phyloP scores from a whole-genome alignment of 148 eudicot genomes.

The Chenopodium album region DNA sequence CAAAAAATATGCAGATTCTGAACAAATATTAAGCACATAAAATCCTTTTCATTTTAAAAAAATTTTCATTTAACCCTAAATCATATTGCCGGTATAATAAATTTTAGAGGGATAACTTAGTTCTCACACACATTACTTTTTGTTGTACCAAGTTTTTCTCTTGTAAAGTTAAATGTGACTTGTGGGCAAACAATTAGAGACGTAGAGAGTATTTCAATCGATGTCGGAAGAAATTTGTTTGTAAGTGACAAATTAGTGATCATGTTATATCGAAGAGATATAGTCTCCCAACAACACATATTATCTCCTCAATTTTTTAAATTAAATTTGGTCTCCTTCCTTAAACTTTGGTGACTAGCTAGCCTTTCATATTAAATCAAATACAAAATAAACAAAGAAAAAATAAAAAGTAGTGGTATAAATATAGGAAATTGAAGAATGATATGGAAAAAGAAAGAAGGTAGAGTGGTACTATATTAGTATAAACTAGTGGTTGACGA shows the following conservation, averaged over 20 bases:
- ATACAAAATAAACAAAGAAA: neutral
- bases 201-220: no score
- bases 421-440: neutral
- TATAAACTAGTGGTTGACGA: slow-evolving; percentile 38
- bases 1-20: no score
- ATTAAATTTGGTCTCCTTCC: neutral
- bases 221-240: neutral
- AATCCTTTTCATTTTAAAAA: no score
- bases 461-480: neutral
- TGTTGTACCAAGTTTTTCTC: no score
- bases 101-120: no score
- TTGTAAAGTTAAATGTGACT: no score
- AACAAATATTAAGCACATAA: no score
- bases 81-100: no score
- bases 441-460: neutral
- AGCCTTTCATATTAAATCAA: no score
- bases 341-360: slow-evolving; percentile 5
- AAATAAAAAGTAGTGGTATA: neutral
- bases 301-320: neutral
- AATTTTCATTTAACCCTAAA: no score
- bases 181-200: no score
- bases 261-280: slow-evolving; percentile 12
- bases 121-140: no score
- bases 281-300: slow-evolving; percentile 28
- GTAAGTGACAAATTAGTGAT: neutral